Percentiles rank a stretch among this genome's conserved stretches.
phyloP scores from a whole-genome alignment of 129 eudicot species.

The Gnaphalium uliginosum region DNA sequence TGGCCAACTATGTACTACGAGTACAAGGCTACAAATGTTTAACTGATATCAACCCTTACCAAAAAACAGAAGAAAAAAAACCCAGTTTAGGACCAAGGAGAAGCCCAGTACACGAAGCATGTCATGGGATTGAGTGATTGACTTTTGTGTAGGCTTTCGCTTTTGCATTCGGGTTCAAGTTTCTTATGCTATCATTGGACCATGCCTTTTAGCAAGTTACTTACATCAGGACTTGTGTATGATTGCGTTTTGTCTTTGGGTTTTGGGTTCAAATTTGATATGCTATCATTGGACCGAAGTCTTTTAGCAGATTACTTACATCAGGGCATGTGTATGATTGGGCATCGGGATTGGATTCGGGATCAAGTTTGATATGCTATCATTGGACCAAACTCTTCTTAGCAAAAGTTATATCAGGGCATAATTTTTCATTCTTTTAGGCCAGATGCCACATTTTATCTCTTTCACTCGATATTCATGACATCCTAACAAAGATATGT shows the following conservation, averaged over 20 bases:
- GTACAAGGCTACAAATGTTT: not conserved
- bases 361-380: no score
- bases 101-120: not conserved
- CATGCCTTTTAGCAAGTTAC: no score
- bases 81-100: not conserved
- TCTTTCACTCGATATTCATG: not conserved
- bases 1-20: not conserved
- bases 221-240: no score
- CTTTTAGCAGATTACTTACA: not conserved
- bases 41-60: not conserved
- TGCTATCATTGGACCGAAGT: not conserved
- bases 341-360: not conserved
- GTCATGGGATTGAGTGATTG: not conserved
- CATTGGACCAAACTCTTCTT: no score
- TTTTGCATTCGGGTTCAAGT: not conserved
- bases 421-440: not conserved
- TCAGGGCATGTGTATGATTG: not conserved
- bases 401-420: not conserved
- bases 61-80: no score
- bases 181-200: no score
- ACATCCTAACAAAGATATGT: conserved; percentile 3
- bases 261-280: not conserved
- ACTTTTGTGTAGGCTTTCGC: not conserved
- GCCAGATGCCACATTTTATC: not conserved
- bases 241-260: no score